Base-by-base conservation (phyloP, 2,329 filamentous ascomycete genomes). In the Ascochyta clinopodiicola region DNA sequence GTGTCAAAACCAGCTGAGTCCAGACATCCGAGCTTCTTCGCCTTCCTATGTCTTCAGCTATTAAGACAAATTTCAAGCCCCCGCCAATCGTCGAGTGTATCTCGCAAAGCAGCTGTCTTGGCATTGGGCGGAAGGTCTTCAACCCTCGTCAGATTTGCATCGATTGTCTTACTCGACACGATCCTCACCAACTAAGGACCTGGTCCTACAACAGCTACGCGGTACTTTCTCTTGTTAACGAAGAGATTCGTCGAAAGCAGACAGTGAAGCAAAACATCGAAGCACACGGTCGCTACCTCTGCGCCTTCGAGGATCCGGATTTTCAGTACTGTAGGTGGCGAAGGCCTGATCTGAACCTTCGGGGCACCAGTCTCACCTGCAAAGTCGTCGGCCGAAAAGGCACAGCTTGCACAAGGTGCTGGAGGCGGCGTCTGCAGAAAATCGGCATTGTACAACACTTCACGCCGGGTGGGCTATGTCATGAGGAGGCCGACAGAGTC, bases 281-380 rank as follows among this genome's bases (percentile, higher is more conserved):
- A 56, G 53, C 59, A 24, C 60, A 60, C 39, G 57, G 61, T 37
- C 61, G 60, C 9, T 68, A 57, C 39, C 56, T 69, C 13, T 68
- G 67, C 54, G 63, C 62, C 2, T 71, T 68, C 25, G 67, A 70
- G 37, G 69, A 71, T 25, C 67, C 64, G 4, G 65, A 70, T 40
- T 70, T 54, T 35, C 51, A 64, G 45, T 50, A 64, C 47, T 64
- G 59, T 48, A 54, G 65, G 51, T 70, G 69, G 69, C 67, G 67
- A 44, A 45, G 49, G 19, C 27, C 43, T 25, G 67, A 70, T 37
- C 45, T 70, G 25, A 70, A 70, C 37, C 61, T 71, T 22, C 57
- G 67, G 17, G 63, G 61, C 12, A 66, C 60, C 10, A 54, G 64
- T 40, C 45, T 65, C 6, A 51, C 58, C 37, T 69, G 67, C 39